These are phyloP conservation scores for Clohesyomyces aquaticus DNA, from an alignment of 495 filamentous ascomycete species.

Conservation along the genomic window DNA sequence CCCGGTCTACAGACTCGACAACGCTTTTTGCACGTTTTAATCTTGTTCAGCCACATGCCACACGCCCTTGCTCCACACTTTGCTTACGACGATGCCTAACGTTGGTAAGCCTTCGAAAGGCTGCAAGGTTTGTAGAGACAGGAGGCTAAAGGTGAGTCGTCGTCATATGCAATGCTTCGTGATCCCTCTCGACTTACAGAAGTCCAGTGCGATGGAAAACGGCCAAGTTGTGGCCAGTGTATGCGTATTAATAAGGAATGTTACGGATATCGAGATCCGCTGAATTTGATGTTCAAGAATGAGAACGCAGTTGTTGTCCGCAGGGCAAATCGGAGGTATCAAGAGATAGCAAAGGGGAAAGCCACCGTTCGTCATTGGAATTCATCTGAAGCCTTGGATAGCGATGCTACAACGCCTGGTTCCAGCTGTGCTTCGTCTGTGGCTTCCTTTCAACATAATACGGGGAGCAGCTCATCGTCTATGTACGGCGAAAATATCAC, in stretches of 20 bases:
- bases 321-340: constrained; percentile 21
- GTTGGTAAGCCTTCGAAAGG: constrained; percentile 33
- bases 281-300: constrained; percentile 29
- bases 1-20: background rate
- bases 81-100: constrained; percentile 23
- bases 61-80: background rate
- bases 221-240: constrained; percentile 28
- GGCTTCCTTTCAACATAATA: background rate
- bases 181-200: too few species aligned
- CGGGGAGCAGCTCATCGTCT: background rate
- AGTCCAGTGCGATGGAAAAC: constrained; percentile 31
- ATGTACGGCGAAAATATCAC: background rate
- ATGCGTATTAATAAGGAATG: constrained; percentile 21
- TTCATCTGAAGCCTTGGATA: background rate
- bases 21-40: background rate
- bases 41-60: too few species aligned
- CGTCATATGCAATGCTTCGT: too few species aligned
- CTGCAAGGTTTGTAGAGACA: constrained; percentile 30
- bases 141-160: constrained; percentile 35
- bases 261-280: constrained; percentile 26
- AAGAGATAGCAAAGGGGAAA: constrained; percentile 21
- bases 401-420: background rate
- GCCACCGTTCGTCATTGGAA: background rate
- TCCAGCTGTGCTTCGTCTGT: background rate
- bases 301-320: constrained; percentile 24